Percentiles rank a stretch among this genome's conserved stretches.
phyloP scores from a whole-genome alignment of 176 grass and related monocot genomes.

The Musa beccarii region DNA sequence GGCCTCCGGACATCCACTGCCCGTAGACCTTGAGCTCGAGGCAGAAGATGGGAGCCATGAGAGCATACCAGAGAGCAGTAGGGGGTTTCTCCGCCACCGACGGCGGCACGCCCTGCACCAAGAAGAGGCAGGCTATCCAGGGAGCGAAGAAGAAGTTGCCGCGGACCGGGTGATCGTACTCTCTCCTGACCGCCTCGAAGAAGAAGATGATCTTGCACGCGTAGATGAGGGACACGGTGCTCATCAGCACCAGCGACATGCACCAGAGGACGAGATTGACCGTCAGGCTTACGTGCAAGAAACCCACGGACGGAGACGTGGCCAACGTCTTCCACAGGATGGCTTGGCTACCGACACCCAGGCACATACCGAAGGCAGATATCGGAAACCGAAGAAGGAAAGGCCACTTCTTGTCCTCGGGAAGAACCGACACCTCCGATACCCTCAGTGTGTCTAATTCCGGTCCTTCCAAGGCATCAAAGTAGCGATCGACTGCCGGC shows the following conservation, averaged over 20 bases:
- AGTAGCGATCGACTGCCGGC: constrained; percentile 68
- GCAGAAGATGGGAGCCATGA: constrained; percentile 82
- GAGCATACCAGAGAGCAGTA: constrained; percentile 42
- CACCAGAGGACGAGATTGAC: constrained; percentile 60
- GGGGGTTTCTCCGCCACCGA: constrained; percentile 4
- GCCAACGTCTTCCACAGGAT: constrained; percentile 85
- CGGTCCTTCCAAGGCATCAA: constrained; percentile 82
- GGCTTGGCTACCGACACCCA: constrained; percentile 82
- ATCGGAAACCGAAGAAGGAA: constrained; percentile 90
- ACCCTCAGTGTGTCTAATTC: constrained; percentile 87
- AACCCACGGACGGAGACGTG: constrained; percentile 37
- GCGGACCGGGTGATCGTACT: constrained; percentile 85
- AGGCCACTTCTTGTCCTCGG: constrained; percentile 79
- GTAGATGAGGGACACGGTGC: constrained; percentile 53
- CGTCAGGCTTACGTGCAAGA: constrained; percentile 50
- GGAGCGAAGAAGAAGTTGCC: constrained; percentile 99
- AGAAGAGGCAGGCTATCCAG: constrained; percentile 72
- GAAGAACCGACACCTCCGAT: constrained; percentile 68
- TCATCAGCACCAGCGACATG: constrained; percentile 40
- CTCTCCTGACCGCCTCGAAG: constrained; percentile 80
- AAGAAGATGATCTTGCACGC: constrained; percentile 71
- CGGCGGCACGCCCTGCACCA: constrained; percentile 45
- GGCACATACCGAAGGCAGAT: constrained; percentile 78
- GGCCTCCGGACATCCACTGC: constrained; percentile 88
- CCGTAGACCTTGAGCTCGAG: constrained; percentile 97